Conservation (phyloP, 2,329 filamentous ascomycete genomes). For the Cytospora chrysosperma region DNA sequence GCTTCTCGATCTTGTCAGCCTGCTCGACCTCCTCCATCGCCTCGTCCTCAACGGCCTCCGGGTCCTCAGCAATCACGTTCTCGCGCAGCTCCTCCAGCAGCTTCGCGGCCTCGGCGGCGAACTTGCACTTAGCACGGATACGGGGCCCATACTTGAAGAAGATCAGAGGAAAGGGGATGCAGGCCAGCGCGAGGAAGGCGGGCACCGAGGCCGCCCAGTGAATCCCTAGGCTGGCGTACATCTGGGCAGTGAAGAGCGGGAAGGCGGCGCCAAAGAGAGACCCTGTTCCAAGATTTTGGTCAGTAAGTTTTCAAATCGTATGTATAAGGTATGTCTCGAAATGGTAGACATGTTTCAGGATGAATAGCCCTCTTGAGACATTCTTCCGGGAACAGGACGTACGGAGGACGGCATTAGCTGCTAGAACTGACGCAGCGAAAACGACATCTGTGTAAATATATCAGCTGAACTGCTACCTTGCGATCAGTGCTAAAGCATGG, state of each 20-base stretch:
- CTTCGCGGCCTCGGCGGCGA: constrained; percentile 22
- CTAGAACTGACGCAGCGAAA: constrained; percentile 58
- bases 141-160: constrained; percentile 40
- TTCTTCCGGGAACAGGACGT: too few relatives aligned
- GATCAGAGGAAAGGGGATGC: constrained; percentile 40
- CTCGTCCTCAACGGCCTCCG: constrained; percentile 19
- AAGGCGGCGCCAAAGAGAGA: constrained; percentile 58
- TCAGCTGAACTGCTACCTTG: constrained; percentile 28
- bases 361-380: too few relatives aligned
- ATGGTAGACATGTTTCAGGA: too few relatives aligned
- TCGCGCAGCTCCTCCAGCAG: constrained; percentile 22
- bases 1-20: constrained; percentile 19
- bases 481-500: neutral
- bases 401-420: constrained; percentile 56
- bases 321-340: too few relatives aligned
- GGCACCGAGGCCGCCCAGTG: constrained; percentile 36
- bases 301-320: too few relatives aligned
- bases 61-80: neutral
- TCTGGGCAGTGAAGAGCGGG: constrained; percentile 52
- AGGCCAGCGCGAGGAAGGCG: constrained; percentile 39
- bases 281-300: too few relatives aligned
- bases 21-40: constrained; percentile 21
- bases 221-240: constrained; percentile 22
- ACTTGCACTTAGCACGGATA: constrained; percentile 37
- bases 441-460: constrained; percentile 39